Base-by-base conservation (phyloP, 208 protist species). In the Trypanosoma mega region DNA sequence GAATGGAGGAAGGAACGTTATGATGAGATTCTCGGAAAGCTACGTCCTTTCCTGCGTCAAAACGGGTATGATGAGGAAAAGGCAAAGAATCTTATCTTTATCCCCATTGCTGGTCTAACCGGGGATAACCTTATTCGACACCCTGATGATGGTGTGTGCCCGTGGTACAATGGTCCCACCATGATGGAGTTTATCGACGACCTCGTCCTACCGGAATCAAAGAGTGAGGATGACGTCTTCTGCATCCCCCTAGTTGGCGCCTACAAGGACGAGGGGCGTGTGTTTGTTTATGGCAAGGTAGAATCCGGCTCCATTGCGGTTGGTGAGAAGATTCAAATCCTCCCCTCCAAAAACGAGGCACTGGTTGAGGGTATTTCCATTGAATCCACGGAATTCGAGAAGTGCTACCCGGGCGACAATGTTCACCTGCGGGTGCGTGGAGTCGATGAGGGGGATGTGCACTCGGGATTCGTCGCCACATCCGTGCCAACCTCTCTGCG, bases 221-320 rank as follows among this genome's bases (percentile, higher is more conserved):
- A 86, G 69, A 88, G 85, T 48, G 74, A 83, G 12, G 67, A 91
- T 53, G 87, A 85, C 59, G 78, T 93, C 0, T 61, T 99, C 18
- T 93, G 97, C 67, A 81, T 99, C 33, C 96, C 97, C 37, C 71
- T 99, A 8, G 80, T 90, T 30, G 96, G 97, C n/a, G 86, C 77
- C 51, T 98, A 97, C 85, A 98, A 98, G 74, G 96, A 98, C 50
- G 94, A 97, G 52, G 97, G 97, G 51, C 93, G 85, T 70, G 77
- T 87, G 12, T 88, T 87, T 64, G 82, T 98, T 27, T 88, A 97
- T 63, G 97, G 98, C 68, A 98, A 98, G 68, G 72, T 98, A 16
- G 96, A 98, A 76, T 93, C 88, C 18, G 98, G 98, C 48, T 86
- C 74, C 12, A 85, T 98, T 59, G 69, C 65, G 3, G 72, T 90